Conservation (phyloP, 371 early-diverging fungal genomes). For the Mortierella sp. region DNA sequence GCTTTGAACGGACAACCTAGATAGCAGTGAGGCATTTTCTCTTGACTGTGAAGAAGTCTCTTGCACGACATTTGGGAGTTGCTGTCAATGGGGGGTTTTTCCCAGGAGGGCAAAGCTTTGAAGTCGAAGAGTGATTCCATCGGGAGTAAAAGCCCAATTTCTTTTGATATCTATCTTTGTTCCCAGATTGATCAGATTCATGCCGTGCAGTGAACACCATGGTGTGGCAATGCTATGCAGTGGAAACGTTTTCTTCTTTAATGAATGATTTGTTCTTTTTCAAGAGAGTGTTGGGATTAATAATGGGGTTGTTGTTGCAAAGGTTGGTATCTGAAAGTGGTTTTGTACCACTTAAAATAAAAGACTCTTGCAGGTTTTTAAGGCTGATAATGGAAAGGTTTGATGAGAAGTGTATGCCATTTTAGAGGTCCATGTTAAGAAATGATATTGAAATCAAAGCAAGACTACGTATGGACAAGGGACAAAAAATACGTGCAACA, state of each 20-base stretch:
- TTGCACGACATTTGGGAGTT: slow-evolving; percentile 11
- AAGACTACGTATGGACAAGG: no score
- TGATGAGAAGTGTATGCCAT: not conserved
- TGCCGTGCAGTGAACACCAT: not conserved
- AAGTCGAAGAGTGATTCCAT: slow-evolving; percentile 9
- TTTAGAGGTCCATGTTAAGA: no score
- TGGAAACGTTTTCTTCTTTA: no score
- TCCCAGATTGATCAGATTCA: not conserved
- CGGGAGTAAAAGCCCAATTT: slow-evolving; percentile 18
- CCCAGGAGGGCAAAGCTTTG: slow-evolving; percentile 12
- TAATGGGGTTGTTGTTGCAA: no score
- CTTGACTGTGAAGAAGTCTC: slow-evolving; percentile 3
- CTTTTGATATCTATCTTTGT: not conserved
- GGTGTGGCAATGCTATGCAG: no score
- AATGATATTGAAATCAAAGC: not conserved
- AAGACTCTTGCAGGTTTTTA: not conserved
- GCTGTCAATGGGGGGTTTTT: not conserved
- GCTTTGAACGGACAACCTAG: not conserved
- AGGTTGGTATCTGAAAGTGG: no score
- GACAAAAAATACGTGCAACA: no score
- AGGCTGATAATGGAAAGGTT: not conserved
- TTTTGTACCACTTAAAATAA: not conserved
- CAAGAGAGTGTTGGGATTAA: no score
- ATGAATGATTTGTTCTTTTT: not conserved
- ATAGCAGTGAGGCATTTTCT: not conserved